Conservation (phyloP, 257 asterid genomes). For the Fraxinus anomala region DNA sequence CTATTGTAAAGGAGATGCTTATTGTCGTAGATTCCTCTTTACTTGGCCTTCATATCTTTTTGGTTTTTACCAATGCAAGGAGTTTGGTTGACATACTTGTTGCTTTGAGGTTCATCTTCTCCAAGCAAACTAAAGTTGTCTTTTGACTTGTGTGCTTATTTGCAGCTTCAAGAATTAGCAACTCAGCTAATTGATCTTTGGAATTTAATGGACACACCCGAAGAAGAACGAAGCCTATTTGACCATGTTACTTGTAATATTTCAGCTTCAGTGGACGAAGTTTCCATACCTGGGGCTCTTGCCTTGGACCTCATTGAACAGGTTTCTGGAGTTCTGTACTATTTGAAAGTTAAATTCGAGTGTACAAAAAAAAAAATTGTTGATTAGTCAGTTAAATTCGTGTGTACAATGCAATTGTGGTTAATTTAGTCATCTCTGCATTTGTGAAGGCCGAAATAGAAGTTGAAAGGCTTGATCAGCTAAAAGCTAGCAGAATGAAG, state of each 20-base stretch:
- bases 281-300: conserved; percentile 82
- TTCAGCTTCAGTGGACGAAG: conserved; percentile 87
- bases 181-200: conserved; percentile 68
- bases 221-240: conserved; percentile 61
- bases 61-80: background rate
- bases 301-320: conserved; percentile 84
- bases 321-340: conserved; percentile 39
- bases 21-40: background rate
- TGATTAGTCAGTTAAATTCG: conserved; percentile 22
- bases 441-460: conserved; percentile 82
- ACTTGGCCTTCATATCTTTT: background rate
- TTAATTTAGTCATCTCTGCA: conserved; percentile 19
- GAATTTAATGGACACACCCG: conserved; percentile 74
- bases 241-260: conserved; percentile 81
- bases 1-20: background rate
- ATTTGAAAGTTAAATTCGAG: conserved; percentile 7
- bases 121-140: background rate
- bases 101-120: background rate
- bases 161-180: conserved; percentile 69
- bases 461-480: conserved; percentile 94
- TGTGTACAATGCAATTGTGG: background rate
- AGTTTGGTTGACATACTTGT: background rate
- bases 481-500: conserved; percentile 94
- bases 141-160: conserved; percentile 13
- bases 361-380: background rate